Conservation (phyloP, 1,284 basidiomycete species). For the Moesziomyces sp. region DNA sequence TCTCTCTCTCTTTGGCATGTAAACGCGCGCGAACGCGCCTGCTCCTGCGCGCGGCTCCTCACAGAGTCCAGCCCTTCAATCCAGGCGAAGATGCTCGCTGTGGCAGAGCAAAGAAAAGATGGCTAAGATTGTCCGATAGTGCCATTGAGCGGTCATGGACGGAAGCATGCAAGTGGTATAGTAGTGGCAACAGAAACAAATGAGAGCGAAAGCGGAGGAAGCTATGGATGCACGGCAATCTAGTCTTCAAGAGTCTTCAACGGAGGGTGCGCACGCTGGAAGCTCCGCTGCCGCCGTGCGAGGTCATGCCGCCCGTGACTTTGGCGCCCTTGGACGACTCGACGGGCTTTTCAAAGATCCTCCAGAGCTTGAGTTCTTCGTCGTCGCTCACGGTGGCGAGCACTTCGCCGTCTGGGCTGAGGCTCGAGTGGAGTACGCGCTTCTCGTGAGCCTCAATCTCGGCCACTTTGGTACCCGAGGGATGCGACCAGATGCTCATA, state of each 20-base stretch:
- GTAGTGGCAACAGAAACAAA: neutral
- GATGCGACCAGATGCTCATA: slow-evolving; percentile 65
- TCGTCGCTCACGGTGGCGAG: slow-evolving; percentile 65
- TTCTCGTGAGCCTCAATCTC: slow-evolving; percentile 65
- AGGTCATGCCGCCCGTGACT: slow-evolving; percentile 15
- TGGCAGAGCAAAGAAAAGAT: neutral
- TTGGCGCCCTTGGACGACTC: slow-evolving; percentile 47
- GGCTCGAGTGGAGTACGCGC: slow-evolving; percentile 55
- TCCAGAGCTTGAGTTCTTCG: slow-evolving; percentile 67
- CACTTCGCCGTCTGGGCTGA: slow-evolving; percentile 64
- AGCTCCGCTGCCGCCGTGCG: slow-evolving; percentile 12
- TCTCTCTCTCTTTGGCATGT: too few species aligned
- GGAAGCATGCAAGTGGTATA: slow-evolving; percentile 1
- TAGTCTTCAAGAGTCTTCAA: neutral
- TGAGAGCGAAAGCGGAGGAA: neutral
- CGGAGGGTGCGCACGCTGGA: slow-evolving; percentile 41
- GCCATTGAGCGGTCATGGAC: neutral
- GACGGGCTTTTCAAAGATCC: slow-evolving; percentile 60
- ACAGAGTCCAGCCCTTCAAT: neutral
- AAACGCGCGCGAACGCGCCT: too few species aligned
- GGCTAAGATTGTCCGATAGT: neutral
- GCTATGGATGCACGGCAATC: too few species aligned
- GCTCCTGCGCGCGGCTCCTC: neutral
- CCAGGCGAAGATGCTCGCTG: too few species aligned
- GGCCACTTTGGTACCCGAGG: slow-evolving; percentile 58